Evolutionary conservation across 257 asterid species (phyloP).

Genomic region (Nemophila menziesii): DNA sequence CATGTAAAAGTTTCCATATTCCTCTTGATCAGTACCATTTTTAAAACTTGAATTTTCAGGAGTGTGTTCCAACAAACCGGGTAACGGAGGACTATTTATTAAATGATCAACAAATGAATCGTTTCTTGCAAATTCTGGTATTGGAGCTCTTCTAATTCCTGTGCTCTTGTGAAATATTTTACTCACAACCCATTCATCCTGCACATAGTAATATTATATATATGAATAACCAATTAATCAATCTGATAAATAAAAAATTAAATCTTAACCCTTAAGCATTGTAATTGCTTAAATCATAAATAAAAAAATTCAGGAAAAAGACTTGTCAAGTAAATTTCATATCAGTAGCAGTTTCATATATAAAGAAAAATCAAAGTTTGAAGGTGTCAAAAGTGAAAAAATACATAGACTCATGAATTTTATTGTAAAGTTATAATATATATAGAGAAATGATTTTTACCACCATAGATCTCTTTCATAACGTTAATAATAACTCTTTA

Average conservation of each 20-base stretch:
- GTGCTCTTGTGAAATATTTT: constrained; percentile 1
- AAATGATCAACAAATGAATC: constrained; percentile 3
- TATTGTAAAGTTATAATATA: too few species aligned
- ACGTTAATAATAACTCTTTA: neutral
- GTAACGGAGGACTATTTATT: constrained; percentile 1
- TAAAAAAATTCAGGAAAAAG: too few species aligned
- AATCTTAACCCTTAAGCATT: too few species aligned
- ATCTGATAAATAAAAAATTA: too few species aligned
- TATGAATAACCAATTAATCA: neutral
- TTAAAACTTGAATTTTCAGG: neutral
- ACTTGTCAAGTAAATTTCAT: too few species aligned
- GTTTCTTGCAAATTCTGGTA: neutral
- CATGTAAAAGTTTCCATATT: constrained; percentile 3
- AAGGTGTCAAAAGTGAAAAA: too few species aligned
- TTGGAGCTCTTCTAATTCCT: neutral
- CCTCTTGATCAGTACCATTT: constrained; percentile 5
- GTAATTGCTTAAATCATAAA: too few species aligned
- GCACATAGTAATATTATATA: constrained; percentile 1
- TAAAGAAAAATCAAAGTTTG: too few species aligned
- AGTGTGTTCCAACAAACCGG: neutral
- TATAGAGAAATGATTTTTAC: too few species aligned
- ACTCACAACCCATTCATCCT: constrained; percentile 5
- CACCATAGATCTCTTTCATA: neutral
- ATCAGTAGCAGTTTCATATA: too few species aligned
- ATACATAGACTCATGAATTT: too few species aligned